A percentile compares a stretch with the other conserved stretches of the same genome.
Conservation (phyloP, 2,329 filamentous ascomycete genomes). For the Xylariales sp. region DNA sequence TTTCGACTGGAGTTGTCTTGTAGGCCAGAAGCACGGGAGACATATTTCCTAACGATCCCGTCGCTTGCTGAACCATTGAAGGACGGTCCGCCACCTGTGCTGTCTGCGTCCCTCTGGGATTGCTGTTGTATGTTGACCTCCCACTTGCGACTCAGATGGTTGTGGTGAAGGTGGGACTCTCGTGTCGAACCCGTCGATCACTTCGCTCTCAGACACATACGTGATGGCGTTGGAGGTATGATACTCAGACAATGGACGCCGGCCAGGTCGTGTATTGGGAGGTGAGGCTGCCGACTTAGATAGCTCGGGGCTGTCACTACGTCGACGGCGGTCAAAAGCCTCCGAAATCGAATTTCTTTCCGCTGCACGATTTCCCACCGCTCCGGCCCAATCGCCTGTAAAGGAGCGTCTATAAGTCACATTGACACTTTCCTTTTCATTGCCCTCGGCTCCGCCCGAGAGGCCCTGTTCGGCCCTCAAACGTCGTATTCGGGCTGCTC, state of each 20-base stretch:
- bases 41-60: conserved; percentile 22
- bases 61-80: conserved; percentile 26
- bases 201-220: conserved; percentile 7
- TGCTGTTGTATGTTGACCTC: no score
- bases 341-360: conserved; percentile 15
- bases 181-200: neutral
- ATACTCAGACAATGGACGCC: conserved; percentile 6
- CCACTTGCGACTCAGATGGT: conserved; percentile 8
- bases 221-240: conserved; percentile 5
- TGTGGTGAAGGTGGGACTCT: neutral
- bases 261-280: neutral
- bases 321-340: conserved; percentile 10
- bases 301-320: neutral
- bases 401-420: conserved; percentile 16
- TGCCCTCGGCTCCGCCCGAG: conserved; percentile 8
- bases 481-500: conserved; percentile 41
- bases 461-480: conserved; percentile 16
- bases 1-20: neutral
- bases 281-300: neutral
- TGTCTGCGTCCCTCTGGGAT: conserved; percentile 16
- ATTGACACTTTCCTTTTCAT: conserved; percentile 8
- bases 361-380: conserved; percentile 13
- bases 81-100: conserved; percentile 23
- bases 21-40: neutral
- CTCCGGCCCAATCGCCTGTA: conserved; percentile 23